phyloP scores from a whole-genome alignment of 2,329 filamentous ascomycete species.

The Chalaropsis ovoidea region DNA sequence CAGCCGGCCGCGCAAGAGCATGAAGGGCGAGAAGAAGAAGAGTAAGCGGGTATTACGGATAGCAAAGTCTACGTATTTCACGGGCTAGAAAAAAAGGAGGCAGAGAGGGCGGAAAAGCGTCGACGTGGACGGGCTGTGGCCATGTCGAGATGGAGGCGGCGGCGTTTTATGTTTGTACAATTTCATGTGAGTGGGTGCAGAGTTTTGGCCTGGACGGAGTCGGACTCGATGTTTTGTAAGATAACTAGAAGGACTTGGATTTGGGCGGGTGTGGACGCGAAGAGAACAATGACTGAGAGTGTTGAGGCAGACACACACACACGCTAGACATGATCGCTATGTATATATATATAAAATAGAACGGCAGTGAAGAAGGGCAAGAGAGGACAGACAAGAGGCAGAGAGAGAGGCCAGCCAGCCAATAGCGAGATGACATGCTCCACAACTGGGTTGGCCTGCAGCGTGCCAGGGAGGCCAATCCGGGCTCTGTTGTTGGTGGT shows the following conservation, averaged over 20 bases:
- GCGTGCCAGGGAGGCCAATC: not conserved
- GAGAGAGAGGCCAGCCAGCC: not conserved
- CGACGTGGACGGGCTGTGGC: too few relatives aligned
- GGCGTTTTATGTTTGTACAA: not conserved
- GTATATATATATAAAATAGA: not conserved
- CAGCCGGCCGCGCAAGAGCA: constrained; percentile 55
- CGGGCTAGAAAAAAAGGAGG: not conserved
- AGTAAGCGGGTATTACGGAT: constrained; percentile 35
- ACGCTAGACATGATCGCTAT: not conserved
- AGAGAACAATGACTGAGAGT: too few relatives aligned
- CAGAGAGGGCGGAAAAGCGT: not conserved
- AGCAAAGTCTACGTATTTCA: constrained; percentile 21
- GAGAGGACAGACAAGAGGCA: not conserved
- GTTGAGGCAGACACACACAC: not conserved
- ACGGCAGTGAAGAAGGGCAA: not conserved
- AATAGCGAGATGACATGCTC: not conserved
- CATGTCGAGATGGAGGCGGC: not conserved
- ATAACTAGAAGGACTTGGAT: not conserved
- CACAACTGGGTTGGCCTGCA: not conserved
- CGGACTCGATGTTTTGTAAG: constrained; percentile 4
- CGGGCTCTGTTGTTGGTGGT: not conserved
- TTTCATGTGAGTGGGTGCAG: not conserved
- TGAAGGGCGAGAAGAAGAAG: constrained; percentile 52
- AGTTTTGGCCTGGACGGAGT: not conserved
- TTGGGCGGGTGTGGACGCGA: not conserved